Evolutionary conservation across 1,284 basidiomycete species (phyloP).

Genomic region (Cutaneotrichosporon daszewskae): DNA sequence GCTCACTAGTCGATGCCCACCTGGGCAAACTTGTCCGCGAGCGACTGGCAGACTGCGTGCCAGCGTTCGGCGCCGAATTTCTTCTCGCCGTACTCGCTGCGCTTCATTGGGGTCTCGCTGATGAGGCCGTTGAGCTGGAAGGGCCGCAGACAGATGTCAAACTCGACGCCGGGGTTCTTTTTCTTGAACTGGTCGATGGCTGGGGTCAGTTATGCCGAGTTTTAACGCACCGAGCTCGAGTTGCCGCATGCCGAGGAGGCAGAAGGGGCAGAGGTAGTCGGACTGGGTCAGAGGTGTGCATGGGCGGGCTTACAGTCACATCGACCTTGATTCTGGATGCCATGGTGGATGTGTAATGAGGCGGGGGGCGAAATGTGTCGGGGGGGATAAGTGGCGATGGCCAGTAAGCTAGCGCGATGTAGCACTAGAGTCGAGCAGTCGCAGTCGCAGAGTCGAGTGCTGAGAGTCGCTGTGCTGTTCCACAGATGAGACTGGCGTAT

Average conservation of each 20-base stretch:
- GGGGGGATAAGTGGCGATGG: too few species aligned
- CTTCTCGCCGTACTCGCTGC: conserved; percentile 28
- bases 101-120: conserved; percentile 25
- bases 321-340: conserved; percentile 22
- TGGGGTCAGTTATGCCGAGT: conserved; percentile 1
- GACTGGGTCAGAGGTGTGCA: conserved; percentile 21
- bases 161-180: conserved; percentile 18
- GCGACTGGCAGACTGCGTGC: conserved; percentile 25
- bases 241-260: conserved; percentile 38
- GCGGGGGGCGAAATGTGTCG: too few species aligned
- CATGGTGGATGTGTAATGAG: not conserved
- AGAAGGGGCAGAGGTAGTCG: conserved; percentile 41
- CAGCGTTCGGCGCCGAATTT: conserved; percentile 45
- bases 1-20: conserved; percentile 43
- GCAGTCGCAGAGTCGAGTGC: too few species aligned
- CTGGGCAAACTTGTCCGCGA: conserved; percentile 36
- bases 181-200: conserved; percentile 25
- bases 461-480: too few species aligned
- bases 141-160: conserved; percentile 40
- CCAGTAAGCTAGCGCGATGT: too few species aligned
- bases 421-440: too few species aligned
- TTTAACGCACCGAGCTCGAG: conserved; percentile 23
- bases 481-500: too few species aligned
- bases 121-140: conserved; percentile 41
- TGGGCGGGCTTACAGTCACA: conserved; percentile 24